Percentiles rank a stretch among this genome's conserved stretches.
These are phyloP conservation scores for Lophiotrema nucula DNA, from an alignment of 495 filamentous ascomycete species.

Conservation along the genomic window DNA sequence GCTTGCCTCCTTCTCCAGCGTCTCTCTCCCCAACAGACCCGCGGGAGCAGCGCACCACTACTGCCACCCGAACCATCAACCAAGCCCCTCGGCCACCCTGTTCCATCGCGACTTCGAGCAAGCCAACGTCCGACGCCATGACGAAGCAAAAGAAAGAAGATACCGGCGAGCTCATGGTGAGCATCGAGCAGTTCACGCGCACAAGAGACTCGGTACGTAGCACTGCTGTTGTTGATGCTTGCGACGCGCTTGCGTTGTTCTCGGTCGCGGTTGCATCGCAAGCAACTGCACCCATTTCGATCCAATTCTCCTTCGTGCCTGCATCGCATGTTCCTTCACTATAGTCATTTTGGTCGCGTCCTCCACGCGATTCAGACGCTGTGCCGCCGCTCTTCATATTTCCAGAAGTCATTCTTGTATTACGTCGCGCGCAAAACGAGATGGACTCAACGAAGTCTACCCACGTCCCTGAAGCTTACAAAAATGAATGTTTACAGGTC, in stretches of 20 bases:
- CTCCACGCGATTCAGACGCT: neutral
- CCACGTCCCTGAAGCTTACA: neutral
- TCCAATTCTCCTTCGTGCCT: neutral
- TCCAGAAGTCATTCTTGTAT: neutral
- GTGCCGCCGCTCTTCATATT: neutral
- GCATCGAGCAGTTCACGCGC: constrained; percentile 60
- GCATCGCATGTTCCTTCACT: no score
- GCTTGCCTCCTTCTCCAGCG: constrained; percentile 5
- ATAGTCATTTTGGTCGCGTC: neutral
- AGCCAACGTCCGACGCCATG: constrained; percentile 51
- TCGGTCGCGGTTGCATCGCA: constrained; percentile 25
- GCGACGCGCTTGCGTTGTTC: constrained; percentile 17
- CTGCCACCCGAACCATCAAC: neutral
- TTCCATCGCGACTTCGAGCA: constrained; percentile 12
- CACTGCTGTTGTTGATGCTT: constrained; percentile 14
- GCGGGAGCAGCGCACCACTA: neutral
- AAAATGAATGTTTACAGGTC: constrained; percentile 50
- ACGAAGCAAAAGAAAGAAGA: constrained; percentile 48
- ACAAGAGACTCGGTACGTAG: constrained; percentile 64
- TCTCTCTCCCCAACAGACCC: constrained; percentile 6
- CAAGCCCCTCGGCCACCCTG: neutral
- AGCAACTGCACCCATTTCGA: neutral
- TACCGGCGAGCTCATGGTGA: constrained; percentile 46
- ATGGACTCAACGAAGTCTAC: neutral
- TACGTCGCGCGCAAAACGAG: neutral